A percentile compares a stretch with the other conserved stretches of the same genome.
Evolutionary conservation across 768 basidiomycete genomes (phyloP).

Genomic region (Tylopilus subfusipes): DNA sequence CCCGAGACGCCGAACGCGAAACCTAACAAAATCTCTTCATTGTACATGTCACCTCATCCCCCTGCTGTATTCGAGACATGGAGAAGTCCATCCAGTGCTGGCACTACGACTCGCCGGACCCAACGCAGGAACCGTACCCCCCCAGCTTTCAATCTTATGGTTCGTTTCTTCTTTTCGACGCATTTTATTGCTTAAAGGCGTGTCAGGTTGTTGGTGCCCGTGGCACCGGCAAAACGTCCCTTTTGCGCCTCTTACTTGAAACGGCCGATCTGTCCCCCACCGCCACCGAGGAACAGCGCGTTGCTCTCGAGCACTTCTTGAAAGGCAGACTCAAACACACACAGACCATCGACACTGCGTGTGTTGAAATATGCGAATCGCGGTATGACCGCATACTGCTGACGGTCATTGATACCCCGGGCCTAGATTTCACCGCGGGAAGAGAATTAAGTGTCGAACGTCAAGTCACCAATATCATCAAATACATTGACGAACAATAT

Average conservation of each 20-base stretch:
- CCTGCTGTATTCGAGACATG: slow-evolving; percentile 62
- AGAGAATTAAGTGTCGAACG: slow-evolving; percentile 76
- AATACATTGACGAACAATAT: slow-evolving; percentile 76
- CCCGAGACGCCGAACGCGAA: slow-evolving; percentile 25
- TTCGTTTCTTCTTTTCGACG: slow-evolving; percentile 27
- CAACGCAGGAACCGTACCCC: slow-evolving; percentile 64
- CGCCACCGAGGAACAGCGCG: slow-evolving; percentile 71
- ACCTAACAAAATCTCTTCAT: slow-evolving; percentile 57
- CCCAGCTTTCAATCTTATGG: slow-evolving; percentile 87
- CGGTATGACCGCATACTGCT: slow-evolving; percentile 75
- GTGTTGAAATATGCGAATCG: slow-evolving; percentile 80
- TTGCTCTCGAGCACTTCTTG: slow-evolving; percentile 61
- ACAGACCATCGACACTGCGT: slow-evolving; percentile 59
- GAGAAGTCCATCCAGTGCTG: slow-evolving; percentile 37
- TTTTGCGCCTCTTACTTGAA: slow-evolving; percentile 75
- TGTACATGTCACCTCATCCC: slow-evolving; percentile 60
- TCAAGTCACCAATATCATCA: slow-evolving; percentile 69
- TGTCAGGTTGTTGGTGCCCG: slow-evolving; percentile 72
- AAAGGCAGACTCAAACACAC: slow-evolving; percentile 60
- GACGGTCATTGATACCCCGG: slow-evolving; percentile 84
- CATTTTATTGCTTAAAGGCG: slow-evolving; percentile 2
- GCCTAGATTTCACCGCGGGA: slow-evolving; percentile 70
- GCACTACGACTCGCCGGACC: slow-evolving; percentile 46
- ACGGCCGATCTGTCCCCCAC: slow-evolving; percentile 79
- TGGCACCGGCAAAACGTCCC: slow-evolving; percentile 82